Conservation (phyloP, 805 yeast genomes). For the Metschnikowia shivogae region DNA sequence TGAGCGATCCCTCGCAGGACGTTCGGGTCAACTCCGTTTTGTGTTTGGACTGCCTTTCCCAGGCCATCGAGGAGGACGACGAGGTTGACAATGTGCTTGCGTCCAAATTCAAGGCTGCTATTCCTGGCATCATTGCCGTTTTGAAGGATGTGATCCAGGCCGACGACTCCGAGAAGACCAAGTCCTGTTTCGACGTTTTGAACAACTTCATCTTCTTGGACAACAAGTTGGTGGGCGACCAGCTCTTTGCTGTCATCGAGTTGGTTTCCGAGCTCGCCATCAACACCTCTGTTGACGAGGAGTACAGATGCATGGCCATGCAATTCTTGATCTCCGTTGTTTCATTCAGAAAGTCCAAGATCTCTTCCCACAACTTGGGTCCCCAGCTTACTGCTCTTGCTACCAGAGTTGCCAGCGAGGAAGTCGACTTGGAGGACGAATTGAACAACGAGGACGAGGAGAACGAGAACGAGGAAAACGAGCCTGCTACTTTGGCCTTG, state of each 20-base stretch:
- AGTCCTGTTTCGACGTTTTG: conserved; percentile 77
- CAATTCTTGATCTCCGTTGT: conserved; percentile 79
- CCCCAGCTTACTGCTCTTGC: conserved; percentile 73
- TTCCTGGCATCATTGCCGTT: conserved; percentile 80
- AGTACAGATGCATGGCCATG: conserved; percentile 75
- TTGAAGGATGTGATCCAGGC: conserved; percentile 67
- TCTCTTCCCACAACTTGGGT: conserved; percentile 78
- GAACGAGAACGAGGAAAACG: conserved; percentile 88
- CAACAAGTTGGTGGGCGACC: conserved; percentile 72
- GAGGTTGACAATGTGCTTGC: conserved; percentile 42
- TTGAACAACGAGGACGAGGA: conserved; percentile 79
- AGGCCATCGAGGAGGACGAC: conserved; percentile 58
- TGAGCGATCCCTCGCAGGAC: conserved; percentile 62
- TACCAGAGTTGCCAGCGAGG: conserved; percentile 72
- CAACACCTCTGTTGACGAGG: conserved; percentile 66
- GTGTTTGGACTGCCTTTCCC: conserved; percentile 70
- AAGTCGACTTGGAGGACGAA: conserved; percentile 69
- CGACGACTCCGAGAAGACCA: conserved; percentile 69
- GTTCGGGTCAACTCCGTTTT: conserved; percentile 80
- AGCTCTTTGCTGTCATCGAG: conserved; percentile 62
- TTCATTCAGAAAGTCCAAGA: conserved; percentile 74
- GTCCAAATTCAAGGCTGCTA: conserved; percentile 54
- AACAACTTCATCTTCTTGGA: conserved; percentile 76
- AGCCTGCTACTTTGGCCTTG: conserved; percentile 72
- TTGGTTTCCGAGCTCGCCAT: conserved; percentile 73